phyloP scores from a whole-genome alignment of 345 rosid genomes.

The Turnera subulata region DNA sequence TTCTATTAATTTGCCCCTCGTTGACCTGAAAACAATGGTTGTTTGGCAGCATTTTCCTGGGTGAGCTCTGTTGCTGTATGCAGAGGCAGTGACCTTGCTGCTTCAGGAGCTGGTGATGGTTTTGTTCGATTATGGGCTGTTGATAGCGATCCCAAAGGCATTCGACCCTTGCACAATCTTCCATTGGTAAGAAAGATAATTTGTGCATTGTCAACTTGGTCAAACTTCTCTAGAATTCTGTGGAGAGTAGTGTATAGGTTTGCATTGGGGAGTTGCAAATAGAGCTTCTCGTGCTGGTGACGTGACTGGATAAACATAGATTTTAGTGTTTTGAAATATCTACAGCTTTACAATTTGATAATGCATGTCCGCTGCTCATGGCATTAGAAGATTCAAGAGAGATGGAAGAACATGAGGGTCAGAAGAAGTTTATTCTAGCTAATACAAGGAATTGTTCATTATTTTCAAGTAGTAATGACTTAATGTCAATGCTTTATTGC shows the following conservation, averaged over 20 bases:
- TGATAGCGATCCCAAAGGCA: slow-evolving; percentile 43
- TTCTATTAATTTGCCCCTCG: not conserved
- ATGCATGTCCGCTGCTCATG: not conserved
- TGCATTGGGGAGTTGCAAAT: too few relatives aligned
- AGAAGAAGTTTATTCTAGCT: too few relatives aligned
- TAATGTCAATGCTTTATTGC: too few relatives aligned
- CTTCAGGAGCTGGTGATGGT: slow-evolving; percentile 97
- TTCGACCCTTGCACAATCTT: slow-evolving; percentile 55
- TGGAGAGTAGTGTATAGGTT: not conserved
- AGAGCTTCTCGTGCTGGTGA: not conserved
- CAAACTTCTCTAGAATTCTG: not conserved
- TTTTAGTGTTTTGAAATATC: not conserved
- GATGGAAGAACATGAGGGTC: too few relatives aligned
- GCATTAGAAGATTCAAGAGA: too few relatives aligned
- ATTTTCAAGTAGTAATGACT: too few relatives aligned
- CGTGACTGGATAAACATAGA: not conserved
- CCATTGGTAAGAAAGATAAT: slow-evolving; percentile 52
- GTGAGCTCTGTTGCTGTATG: slow-evolving; percentile 69
- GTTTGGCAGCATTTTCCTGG: slow-evolving; percentile 67
- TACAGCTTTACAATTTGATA: not conserved
- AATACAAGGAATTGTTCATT: too few relatives aligned
- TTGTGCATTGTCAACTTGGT: not conserved
- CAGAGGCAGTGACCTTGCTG: slow-evolving; percentile 91
- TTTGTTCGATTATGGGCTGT: slow-evolving; percentile 67
- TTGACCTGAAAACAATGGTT: slow-evolving; percentile 18